A percentile compares a stretch with the other conserved stretches of the same genome.
These are phyloP conservation scores for Trypanosoma cruzi DNA, from an alignment of 208 protist genomes.

Conservation along the genomic window DNA sequence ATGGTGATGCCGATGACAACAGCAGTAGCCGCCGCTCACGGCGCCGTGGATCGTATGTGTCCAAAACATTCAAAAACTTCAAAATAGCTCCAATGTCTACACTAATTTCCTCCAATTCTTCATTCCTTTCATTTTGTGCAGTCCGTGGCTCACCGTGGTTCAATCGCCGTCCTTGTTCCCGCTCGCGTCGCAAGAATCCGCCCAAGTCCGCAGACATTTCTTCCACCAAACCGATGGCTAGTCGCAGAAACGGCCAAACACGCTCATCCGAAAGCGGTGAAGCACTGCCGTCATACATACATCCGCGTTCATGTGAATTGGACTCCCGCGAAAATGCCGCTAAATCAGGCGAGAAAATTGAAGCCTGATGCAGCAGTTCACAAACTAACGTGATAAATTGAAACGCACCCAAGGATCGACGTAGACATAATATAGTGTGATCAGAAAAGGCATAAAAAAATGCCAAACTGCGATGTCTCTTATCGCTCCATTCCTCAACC, in stretches of 20 bases:
- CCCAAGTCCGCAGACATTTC: constrained; percentile 27
- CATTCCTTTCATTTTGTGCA: neutral
- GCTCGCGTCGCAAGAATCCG: constrained; percentile 20
- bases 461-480: constrained; percentile 10
- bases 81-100: constrained; percentile 27
- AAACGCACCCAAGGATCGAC: constrained; percentile 24
- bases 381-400: constrained; percentile 26
- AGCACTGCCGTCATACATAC: constrained; percentile 25
- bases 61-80: constrained; percentile 6
- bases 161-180: neutral
- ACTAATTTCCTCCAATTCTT: constrained; percentile 4
- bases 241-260: constrained; percentile 14
- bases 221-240: constrained; percentile 22
- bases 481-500: neutral
- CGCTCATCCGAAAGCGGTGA: constrained; percentile 19
- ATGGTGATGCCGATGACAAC: neutral
- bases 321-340: neutral
- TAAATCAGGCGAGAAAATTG: neutral
- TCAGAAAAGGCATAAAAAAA: constrained; percentile 29
- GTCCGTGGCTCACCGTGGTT: neutral
- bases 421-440: constrained; percentile 8
- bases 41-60: constrained; percentile 5
- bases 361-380: constrained; percentile 12
- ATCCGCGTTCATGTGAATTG: neutral
- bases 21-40: constrained; percentile 10